Conservation (phyloP, 345 rosid genomes). For the Populus deltoides region DNA sequence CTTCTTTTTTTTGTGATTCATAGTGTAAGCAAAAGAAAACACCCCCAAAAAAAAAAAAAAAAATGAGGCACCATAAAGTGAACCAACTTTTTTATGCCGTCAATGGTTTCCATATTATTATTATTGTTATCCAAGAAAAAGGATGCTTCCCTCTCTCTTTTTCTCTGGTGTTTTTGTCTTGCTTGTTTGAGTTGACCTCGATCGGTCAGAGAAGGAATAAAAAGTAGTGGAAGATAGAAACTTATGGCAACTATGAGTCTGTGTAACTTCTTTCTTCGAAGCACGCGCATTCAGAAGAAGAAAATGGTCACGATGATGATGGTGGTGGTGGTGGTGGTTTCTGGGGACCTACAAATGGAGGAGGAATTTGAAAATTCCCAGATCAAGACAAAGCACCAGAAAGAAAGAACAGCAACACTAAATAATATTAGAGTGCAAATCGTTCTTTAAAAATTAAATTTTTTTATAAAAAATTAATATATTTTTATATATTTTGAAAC, state of each 20-base stretch:
- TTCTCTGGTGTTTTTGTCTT: not conserved
- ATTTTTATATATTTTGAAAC: no score
- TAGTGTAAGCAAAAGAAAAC: not conserved
- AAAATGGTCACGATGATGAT: constrained; percentile 7
- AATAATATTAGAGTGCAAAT: no score
- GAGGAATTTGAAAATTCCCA: not conserved
- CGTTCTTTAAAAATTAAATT: no score
- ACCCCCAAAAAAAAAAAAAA: no score
- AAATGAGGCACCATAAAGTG: constrained; percentile 18
- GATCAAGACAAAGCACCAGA: not conserved
- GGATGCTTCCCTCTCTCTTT: not conserved
- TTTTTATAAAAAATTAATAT: no score
- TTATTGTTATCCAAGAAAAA: constrained; percentile 1
- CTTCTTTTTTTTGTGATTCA: not conserved
- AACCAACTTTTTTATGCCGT: constrained; percentile 16
- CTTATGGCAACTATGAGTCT: not conserved
- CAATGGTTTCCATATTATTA: not conserved
- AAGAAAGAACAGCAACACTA: not conserved
- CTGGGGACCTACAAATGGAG: constrained; percentile 27
- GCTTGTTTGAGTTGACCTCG: constrained; percentile 20
- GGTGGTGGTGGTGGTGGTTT: constrained; percentile 14
- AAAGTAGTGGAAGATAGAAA: not conserved
- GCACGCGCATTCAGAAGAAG: constrained; percentile 40
- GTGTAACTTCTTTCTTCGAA: constrained; percentile 5
- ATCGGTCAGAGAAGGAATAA: not conserved